Conservation (phyloP, 2,329 filamentous ascomycete genomes). For the Zarea fungicola region DNA sequence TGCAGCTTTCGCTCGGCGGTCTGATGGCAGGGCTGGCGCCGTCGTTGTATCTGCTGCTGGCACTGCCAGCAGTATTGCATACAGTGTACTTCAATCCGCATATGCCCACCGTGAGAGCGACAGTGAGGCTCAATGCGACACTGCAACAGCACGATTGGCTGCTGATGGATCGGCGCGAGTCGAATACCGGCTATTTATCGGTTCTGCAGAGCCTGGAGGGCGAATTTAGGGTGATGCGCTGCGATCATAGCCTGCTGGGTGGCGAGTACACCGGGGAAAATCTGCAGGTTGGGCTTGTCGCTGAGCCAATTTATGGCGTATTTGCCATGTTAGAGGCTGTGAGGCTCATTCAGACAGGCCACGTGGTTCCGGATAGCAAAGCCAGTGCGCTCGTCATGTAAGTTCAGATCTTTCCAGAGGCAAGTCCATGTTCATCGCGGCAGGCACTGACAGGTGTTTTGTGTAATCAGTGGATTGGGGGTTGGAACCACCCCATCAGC, state of each 20-base stretch:
- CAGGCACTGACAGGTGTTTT: too few species aligned
- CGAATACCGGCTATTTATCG: slow-evolving; percentile 85
- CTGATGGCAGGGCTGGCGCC: slow-evolving; percentile 63
- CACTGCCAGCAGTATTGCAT: slow-evolving; percentile 68
- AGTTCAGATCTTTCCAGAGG: slow-evolving; percentile 28
- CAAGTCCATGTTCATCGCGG: too few species aligned
- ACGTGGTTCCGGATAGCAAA: slow-evolving; percentile 52
- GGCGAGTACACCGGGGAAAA: slow-evolving; percentile 72
- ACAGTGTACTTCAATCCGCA: slow-evolving; percentile 70
- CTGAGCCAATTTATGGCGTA: slow-evolving; percentile 91
- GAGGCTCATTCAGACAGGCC: slow-evolving; percentile 63
- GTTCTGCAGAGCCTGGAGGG: slow-evolving; percentile 70
- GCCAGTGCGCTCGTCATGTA: slow-evolving; percentile 83
- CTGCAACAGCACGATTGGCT: slow-evolving; percentile 64
- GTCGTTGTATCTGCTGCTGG: slow-evolving; percentile 61
- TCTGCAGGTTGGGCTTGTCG: slow-evolving; percentile 44
- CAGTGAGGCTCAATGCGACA: slow-evolving; percentile 58
- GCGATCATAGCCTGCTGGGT: slow-evolving; percentile 89
- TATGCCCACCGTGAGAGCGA: slow-evolving; percentile 55
- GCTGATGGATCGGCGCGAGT: slow-evolving; percentile 77
- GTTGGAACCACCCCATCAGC: slow-evolving; percentile 89
- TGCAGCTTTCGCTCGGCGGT: slow-evolving; percentile 63
- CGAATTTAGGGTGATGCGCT: slow-evolving; percentile 77
- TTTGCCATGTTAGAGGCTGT: slow-evolving; percentile 94
- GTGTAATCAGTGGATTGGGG: slow-evolving; percentile 85